Conservation (phyloP, 257 asterid genomes). For the Perilla frutescens region DNA sequence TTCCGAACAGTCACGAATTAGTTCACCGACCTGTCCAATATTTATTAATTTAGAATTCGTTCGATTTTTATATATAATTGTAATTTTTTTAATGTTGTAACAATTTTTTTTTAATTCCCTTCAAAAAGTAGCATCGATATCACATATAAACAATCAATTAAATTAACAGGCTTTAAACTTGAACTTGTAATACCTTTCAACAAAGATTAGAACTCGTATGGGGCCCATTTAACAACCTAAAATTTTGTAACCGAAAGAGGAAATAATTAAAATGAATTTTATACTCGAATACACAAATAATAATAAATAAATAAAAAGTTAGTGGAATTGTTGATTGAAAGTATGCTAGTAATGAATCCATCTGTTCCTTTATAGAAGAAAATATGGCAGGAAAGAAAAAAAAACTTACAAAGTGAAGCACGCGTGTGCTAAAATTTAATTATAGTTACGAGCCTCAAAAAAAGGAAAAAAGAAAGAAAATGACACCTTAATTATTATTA, state of each 20-base stretch:
- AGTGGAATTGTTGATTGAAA: constrained; percentile 46
- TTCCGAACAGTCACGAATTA: no score
- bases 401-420: constrained; percentile 39
- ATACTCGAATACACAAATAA: background rate
- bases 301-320: constrained; percentile 3
- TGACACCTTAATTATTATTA: constrained; percentile 38
- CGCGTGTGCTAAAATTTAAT: constrained; percentile 42
- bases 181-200: background rate
- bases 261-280: background rate
- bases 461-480: constrained; percentile 21
- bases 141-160: no score
- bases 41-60: no score
- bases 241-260: constrained; percentile 11
- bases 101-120: no score
- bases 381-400: constrained; percentile 3
- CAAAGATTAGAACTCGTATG: no score
- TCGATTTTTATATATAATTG: no score
- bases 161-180: no score
- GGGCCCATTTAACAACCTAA: background rate
- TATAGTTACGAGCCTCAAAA: constrained; percentile 19
- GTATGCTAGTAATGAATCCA: constrained; percentile 28
- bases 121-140: no score
- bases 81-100: no score
- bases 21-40: no score
- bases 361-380: constrained; percentile 14